A percentile compares a stretch with the other conserved stretches of the same genome.
phyloP scores from a whole-genome alignment of 176 grass and related monocot species.

The Paspalum notatum region DNA sequence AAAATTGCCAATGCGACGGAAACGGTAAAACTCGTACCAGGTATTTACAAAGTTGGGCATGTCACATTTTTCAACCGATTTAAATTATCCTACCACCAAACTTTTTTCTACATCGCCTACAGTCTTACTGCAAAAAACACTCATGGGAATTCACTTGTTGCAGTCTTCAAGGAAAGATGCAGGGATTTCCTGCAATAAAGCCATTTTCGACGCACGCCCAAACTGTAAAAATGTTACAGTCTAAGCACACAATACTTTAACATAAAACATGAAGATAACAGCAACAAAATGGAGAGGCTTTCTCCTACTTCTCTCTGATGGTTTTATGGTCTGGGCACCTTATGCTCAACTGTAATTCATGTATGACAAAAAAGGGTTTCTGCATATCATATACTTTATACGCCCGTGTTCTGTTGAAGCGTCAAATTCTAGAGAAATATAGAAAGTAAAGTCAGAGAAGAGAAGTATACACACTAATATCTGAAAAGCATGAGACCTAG shows the following conservation, averaged over 20 bases:
- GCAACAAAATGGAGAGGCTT: too few relatives aligned
- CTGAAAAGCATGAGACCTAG: neutral
- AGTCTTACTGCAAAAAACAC: slow-evolving; percentile 2
- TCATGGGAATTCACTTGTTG: neutral
- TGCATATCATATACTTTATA: slow-evolving; percentile 50
- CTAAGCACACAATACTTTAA: too few relatives aligned
- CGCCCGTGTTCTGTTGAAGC: slow-evolving; percentile 42
- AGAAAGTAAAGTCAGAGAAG: neutral
- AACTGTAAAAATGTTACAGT: slow-evolving; percentile 40
- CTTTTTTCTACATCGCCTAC: neutral
- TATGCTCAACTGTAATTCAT: slow-evolving; percentile 46
- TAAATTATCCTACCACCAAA: slow-evolving; percentile 19
- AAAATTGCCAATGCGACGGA: neutral
- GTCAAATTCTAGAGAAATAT: slow-evolving; percentile 42
- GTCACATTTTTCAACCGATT: neutral
- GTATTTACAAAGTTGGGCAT: slow-evolving; percentile 14
- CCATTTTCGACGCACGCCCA: slow-evolving; percentile 25
- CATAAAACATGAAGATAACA: too few relatives aligned
- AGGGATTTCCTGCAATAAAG: slow-evolving; percentile 23
- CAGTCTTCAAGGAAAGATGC: slow-evolving; percentile 35
- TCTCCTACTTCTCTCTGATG: slow-evolving; percentile 45
- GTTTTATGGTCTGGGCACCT: slow-evolving; percentile 21
- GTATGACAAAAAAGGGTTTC: slow-evolving; percentile 38
- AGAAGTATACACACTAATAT: neutral
- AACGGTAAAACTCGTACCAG: neutral